phyloP scores from a whole-genome alignment of 345 rosid genomes.

The Salix exigua region DNA sequence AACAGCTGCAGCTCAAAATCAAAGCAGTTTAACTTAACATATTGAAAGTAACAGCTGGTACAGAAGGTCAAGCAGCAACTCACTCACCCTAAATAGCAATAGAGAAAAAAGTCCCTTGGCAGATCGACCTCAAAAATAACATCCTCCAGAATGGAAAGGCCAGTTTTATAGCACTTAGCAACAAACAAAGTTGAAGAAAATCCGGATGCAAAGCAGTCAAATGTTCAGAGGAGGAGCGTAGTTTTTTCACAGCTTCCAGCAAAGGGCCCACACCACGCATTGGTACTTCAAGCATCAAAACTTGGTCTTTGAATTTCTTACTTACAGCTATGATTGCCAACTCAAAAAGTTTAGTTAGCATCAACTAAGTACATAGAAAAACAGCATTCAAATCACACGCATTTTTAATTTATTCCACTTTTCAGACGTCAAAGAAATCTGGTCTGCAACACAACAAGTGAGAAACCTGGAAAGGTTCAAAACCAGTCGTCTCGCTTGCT shows the following conservation, averaged over 20 bases:
- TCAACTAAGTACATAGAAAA: not conserved
- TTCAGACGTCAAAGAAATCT: slow-evolving; percentile 65
- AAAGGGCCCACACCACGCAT: slow-evolving; percentile 72
- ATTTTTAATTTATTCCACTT: slow-evolving; percentile 28
- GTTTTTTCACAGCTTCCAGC: slow-evolving; percentile 63
- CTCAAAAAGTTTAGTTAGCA: slow-evolving; percentile 15
- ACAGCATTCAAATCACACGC: not conserved
- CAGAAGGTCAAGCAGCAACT: too few relatives aligned
- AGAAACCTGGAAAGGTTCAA: slow-evolving; percentile 53
- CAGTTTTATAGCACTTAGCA: slow-evolving; percentile 66
- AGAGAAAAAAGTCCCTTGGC: slow-evolving; percentile 81
- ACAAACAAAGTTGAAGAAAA: slow-evolving; percentile 74
- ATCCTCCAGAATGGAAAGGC: slow-evolving; percentile 68
- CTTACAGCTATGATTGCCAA: slow-evolving; percentile 62
- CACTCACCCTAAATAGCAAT: slow-evolving; percentile 81
- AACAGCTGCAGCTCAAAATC: too few relatives aligned
- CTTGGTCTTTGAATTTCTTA: slow-evolving; percentile 76
- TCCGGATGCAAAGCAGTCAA: slow-evolving; percentile 86
- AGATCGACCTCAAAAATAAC: slow-evolving; percentile 77
- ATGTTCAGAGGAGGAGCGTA: slow-evolving; percentile 57
- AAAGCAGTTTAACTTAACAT: too few relatives aligned
- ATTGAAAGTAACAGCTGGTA: too few relatives aligned
- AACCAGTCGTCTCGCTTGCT: slow-evolving; percentile 43
- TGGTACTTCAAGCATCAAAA: slow-evolving; percentile 56
- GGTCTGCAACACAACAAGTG: slow-evolving; percentile 54